A percentile compares a stretch with the other conserved stretches of the same genome.
phyloP scores from a whole-genome alignment of 306 rosid genomes.

The Acmispon strigosus region DNA sequence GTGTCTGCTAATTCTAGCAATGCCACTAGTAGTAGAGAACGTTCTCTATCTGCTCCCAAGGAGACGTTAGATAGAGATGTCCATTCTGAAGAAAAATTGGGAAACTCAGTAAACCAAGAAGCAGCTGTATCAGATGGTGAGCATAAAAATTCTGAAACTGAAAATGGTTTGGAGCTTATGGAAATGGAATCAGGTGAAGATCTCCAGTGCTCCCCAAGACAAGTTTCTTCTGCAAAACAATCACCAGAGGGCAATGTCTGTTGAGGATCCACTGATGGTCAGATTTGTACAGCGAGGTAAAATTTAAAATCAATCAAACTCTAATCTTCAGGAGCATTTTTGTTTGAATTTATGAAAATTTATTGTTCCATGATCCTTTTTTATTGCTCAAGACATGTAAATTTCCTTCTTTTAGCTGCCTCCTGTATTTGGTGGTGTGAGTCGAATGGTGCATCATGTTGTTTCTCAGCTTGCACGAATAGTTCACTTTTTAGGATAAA shows the following conservation, averaged over 20 bases:
- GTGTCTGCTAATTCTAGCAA: constrained; percentile 35
- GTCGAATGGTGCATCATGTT: constrained; percentile 40
- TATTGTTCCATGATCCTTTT: constrained; percentile 35
- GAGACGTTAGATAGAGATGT: constrained; percentile 33
- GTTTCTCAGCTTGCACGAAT: constrained; percentile 29
- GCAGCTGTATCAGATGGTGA: constrained; percentile 33
- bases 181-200: constrained; percentile 44
- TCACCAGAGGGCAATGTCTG: constrained; percentile 33
- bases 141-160: constrained; percentile 26
- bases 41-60: constrained; percentile 42
- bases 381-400: constrained; percentile 55
- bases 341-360: constrained; percentile 36
- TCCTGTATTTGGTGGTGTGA: constrained; percentile 46
- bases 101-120: constrained; percentile 25
- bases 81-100: constrained; percentile 29
- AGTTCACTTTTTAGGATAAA: constrained; percentile 39
- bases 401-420: constrained; percentile 51
- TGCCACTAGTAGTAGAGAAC: constrained; percentile 37
- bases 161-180: constrained; percentile 26
- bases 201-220: constrained; percentile 22
- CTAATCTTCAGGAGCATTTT: constrained; percentile 44
- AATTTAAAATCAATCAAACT: constrained; percentile 38
- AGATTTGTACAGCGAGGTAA: constrained; percentile 89
- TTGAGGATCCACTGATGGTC: constrained; percentile 49
- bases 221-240: constrained; percentile 36